phyloP scores from a whole-genome alignment of 2,329 filamentous ascomycete species.

The Verticillium longisporum region DNA sequence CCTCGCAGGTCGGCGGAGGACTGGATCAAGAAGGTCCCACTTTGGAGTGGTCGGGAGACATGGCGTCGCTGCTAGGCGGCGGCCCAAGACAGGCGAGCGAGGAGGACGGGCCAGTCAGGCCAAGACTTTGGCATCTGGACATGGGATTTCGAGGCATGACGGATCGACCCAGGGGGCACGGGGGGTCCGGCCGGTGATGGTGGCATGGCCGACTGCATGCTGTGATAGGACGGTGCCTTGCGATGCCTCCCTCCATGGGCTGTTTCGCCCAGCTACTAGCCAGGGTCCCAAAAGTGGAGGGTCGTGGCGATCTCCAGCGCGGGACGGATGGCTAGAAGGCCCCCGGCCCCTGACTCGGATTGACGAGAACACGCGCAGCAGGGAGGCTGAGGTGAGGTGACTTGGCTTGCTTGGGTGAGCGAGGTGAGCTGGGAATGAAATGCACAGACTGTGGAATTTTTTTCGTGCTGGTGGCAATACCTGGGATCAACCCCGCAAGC shows the following conservation, averaged over 20 bases:
- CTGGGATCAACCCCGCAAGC: conserved; percentile 6
- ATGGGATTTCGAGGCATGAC: conserved; percentile 30
- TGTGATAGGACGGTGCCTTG: conserved; percentile 21
- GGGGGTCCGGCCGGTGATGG: conserved; percentile 13
- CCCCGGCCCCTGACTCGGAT: background rate
- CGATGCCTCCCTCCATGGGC: conserved; percentile 9
- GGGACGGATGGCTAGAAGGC: background rate
- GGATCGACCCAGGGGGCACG: conserved; percentile 23
- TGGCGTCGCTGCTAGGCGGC: conserved; percentile 11
- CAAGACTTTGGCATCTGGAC: conserved; percentile 24
- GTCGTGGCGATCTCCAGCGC: conserved; percentile 4
- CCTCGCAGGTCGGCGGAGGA: background rate
- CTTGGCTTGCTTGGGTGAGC: background rate
- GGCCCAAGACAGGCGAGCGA: conserved; percentile 20
- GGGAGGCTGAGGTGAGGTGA: conserved; percentile 1
- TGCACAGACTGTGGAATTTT: conserved; percentile 8
- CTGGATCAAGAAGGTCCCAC: conserved; percentile 7
- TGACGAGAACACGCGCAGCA: conserved; percentile 5
- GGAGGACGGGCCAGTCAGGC: conserved; percentile 21
- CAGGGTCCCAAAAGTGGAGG: conserved; percentile 12
- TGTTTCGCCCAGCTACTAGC: conserved; percentile 14
- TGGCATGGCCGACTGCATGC: conserved; percentile 6
- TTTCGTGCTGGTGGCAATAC: conserved; percentile 9
- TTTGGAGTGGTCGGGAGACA: conserved; percentile 12
- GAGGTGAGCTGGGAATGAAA: conserved; percentile 2